These are phyloP conservation scores for Podospora fimiseda DNA, from an alignment of 495 filamentous ascomycete genomes.

Conservation along the genomic window DNA sequence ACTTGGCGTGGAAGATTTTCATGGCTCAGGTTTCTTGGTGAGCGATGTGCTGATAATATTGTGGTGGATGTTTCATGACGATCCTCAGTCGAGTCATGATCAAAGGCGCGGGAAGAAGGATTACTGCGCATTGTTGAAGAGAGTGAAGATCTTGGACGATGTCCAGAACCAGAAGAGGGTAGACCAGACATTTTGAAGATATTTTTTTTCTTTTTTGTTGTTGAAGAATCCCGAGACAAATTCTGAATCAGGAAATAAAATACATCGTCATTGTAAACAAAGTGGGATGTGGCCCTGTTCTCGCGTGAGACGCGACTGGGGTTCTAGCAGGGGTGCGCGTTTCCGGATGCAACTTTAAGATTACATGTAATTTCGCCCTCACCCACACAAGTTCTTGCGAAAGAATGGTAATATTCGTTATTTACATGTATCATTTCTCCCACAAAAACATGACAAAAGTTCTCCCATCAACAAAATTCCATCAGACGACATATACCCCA, in stretches of 20 bases:
- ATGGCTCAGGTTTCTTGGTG: neutral
- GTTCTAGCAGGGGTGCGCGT: constrained; percentile 4
- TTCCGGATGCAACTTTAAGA: neutral
- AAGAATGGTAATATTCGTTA: too few species aligned
- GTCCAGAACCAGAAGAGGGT: neutral
- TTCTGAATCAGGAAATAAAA: neutral
- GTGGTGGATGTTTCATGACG: too few species aligned
- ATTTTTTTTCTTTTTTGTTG: neutral
- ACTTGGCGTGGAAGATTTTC: neutral
- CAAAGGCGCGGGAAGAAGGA: too few species aligned
- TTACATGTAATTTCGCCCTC: neutral
- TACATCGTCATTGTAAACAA: constrained; percentile 1
- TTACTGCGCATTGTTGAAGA: neutral
- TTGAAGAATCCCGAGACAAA: too few species aligned
- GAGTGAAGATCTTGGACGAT: neutral
- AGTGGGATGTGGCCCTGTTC: neutral
- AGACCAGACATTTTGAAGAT: neutral
- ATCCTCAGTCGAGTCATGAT: too few species aligned
- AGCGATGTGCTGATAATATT: neutral
- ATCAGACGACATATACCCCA: neutral
- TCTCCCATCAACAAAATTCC: neutral
- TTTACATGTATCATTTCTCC: neutral
- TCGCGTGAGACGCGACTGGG: constrained; percentile 1
- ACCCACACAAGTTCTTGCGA: too few species aligned
- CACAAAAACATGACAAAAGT: neutral